These are phyloP conservation scores for Sedum album DNA, from an alignment of 164 flowering plant species.

Conservation along the genomic window DNA sequence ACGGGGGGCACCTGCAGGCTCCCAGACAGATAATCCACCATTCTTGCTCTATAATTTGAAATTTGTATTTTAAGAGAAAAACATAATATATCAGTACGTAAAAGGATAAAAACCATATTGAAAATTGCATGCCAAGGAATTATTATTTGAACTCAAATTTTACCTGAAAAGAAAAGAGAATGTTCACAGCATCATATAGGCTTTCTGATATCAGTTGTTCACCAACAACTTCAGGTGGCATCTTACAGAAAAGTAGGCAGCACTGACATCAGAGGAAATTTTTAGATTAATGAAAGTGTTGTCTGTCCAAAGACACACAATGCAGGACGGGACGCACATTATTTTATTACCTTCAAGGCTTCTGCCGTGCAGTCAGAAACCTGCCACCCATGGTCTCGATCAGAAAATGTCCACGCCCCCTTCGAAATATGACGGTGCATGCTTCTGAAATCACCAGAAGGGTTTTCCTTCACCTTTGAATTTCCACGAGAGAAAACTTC, in stretches of 20 bases:
- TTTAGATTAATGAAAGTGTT: neutral
- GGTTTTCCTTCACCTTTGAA: no score
- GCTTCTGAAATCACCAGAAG: no score
- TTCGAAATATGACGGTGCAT: no score
- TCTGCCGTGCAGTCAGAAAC: no score
- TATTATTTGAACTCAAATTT: neutral
- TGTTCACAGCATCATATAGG: neutral
- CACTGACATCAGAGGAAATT: neutral
- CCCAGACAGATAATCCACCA: constrained; percentile 7
- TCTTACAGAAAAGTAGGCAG: constrained; percentile 7
- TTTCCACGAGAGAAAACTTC: no score
- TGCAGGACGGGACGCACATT: no score
- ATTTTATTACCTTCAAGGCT: no score
- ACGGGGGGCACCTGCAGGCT: constrained; percentile 1
- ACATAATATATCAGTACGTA: neutral
- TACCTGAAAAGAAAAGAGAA: constrained; percentile 4
- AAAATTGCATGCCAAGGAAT: neutral
- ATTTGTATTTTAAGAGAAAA: neutral
- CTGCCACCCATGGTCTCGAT: no score
- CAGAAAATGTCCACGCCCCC: no score
- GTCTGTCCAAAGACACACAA: neutral
- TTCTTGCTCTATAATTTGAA: constrained; percentile 1
- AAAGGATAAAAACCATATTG: neutral
- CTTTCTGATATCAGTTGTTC: neutral
- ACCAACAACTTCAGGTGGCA: constrained; percentile 7